These are phyloP conservation scores for Saccharomycopsis sp. DNA, from an alignment of 805 yeast genomes.

Conservation along the genomic window DNA sequence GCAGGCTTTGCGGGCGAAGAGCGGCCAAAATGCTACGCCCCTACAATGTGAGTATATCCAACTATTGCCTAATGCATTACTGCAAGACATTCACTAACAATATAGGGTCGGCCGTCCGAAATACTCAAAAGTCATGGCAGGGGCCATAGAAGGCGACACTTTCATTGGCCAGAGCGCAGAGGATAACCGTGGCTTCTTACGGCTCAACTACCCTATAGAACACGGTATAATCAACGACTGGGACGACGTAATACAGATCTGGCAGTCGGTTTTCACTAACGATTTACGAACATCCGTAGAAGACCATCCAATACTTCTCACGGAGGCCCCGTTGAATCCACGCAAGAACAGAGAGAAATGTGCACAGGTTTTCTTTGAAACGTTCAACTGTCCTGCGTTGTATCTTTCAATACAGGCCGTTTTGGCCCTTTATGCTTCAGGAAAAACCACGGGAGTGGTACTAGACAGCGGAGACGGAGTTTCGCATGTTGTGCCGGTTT, in stretches of 20 bases:
- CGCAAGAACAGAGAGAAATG: constrained; percentile 48
- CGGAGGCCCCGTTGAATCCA: constrained; percentile 87
- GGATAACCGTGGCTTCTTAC: constrained; percentile 67
- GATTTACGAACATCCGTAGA: constrained; percentile 54
- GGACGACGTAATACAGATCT: constrained; percentile 78
- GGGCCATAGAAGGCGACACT: constrained; percentile 54
- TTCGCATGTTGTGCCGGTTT: constrained; percentile 80
- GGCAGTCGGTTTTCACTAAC: constrained; percentile 61
- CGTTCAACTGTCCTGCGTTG: constrained; percentile 69
- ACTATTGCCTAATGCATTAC: too few species aligned
- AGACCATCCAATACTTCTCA: constrained; percentile 81
- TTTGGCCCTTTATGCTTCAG: constrained; percentile 77
- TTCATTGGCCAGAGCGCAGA: constrained; percentile 77
- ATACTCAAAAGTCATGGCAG: constrained; percentile 77
- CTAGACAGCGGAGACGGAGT: constrained; percentile 94
- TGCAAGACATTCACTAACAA: too few species aligned
- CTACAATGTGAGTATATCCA: constrained; percentile 42
- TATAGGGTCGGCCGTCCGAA: constrained; percentile 70
- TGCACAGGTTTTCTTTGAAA: constrained; percentile 65
- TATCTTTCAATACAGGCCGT: constrained; percentile 72
- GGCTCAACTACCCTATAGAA: constrained; percentile 61
- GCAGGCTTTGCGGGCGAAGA: constrained; percentile 95
- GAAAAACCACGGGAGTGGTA: constrained; percentile 85
- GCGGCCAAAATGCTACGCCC: constrained; percentile 57
- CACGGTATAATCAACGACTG: constrained; percentile 79